Base-by-base conservation (phyloP, 1,284 basidiomycete genomes). In the Rhodofomes roseus region DNA sequence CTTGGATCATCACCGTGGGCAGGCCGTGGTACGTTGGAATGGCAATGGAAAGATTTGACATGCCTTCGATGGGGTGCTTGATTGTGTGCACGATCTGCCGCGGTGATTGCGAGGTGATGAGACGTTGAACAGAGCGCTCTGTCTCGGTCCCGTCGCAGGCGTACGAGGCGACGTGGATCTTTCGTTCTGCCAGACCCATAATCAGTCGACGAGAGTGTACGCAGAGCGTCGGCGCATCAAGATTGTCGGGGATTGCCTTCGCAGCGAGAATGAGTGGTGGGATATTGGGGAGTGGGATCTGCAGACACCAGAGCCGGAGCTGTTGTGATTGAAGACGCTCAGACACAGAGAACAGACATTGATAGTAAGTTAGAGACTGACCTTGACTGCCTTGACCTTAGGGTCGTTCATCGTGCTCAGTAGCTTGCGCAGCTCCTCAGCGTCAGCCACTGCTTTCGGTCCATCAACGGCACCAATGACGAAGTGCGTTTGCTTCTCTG, bases 241-340 rank as follows among this genome's bases (percentile, higher is more conserved):
- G 48, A n/a, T 56, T 59, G 12, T 66, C 54, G 0, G 63, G 25
- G 16, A 76, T 73, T 0, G 73, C 59, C 1, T 66, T 57, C 0
- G 68, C 72, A 3, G 72, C 69, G 1, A 73, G 23, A 23, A 73
- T 59, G 25, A 74, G 60, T 0, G 74, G 66, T 0, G 68, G 59
- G 18, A 71, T 54, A 7, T 64, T 63, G 0, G 70, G 67, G 0
- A 71, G n/a, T 5, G 68, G 68, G 0, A 71, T 60, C 27, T 66
- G 66, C 16, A 70, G 18, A 46, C 54, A 61, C 65, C 65, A 73
- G 0, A 73, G 55, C 0, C 68, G 66, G 8, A 73, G 11, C 71
- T 71, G n/a, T n/a, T n/a, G n/a, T n/a, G n/a, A n/a, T n/a, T n/a
- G n/a, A n/a, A n/a, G n/a, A n/a, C n/a, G n/a, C n/a, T n/a, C n/a